Percentiles rank a stretch among this genome's conserved stretches.
Conservation (phyloP, 768 basidiomycete genomes). For the Sporobolomyces roseus region DNA sequence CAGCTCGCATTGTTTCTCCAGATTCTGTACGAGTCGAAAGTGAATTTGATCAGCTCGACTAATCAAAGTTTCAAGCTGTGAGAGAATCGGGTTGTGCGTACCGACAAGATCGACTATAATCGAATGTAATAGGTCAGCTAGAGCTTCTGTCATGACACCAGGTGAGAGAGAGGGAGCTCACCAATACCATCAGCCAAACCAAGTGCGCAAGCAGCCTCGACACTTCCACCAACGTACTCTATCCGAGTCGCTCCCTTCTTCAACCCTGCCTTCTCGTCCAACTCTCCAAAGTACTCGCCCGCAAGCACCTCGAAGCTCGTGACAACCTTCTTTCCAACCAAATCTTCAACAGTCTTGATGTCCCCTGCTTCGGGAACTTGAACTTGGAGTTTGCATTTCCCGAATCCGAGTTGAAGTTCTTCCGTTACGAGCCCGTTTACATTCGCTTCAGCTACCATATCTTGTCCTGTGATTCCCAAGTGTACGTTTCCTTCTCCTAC, state of each 20-base stretch:
- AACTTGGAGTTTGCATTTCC: conserved; percentile 74
- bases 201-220: conserved; percentile 94
- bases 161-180: conserved; percentile 50
- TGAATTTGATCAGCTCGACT: neutral
- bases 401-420: conserved; percentile 78
- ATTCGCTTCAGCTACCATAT: conserved; percentile 85
- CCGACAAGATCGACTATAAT: conserved; percentile 85
- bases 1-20: conserved; percentile 98
- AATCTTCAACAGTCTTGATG: conserved; percentile 67
- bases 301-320: conserved; percentile 92
- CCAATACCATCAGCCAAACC: conserved; percentile 96
- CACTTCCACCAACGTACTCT: conserved; percentile 94
- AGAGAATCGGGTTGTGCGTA: conserved; percentile 45
- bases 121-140: conserved; percentile 8
- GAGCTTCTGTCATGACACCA: too few relatives aligned
- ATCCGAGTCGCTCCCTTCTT: conserved; percentile 69
- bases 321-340: conserved; percentile 87
- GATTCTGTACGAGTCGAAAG: conserved; percentile 62
- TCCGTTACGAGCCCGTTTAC: conserved; percentile 76
- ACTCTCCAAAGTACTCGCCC: conserved; percentile 65
- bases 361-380: conserved; percentile 78
- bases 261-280: conserved; percentile 60
- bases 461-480: conserved; percentile 95
- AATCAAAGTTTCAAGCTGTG: neutral
- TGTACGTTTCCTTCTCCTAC: conserved; percentile 97